Conservation (phyloP, 192 early-diverging fungal species). For the Allomyces javanicus region DNA sequence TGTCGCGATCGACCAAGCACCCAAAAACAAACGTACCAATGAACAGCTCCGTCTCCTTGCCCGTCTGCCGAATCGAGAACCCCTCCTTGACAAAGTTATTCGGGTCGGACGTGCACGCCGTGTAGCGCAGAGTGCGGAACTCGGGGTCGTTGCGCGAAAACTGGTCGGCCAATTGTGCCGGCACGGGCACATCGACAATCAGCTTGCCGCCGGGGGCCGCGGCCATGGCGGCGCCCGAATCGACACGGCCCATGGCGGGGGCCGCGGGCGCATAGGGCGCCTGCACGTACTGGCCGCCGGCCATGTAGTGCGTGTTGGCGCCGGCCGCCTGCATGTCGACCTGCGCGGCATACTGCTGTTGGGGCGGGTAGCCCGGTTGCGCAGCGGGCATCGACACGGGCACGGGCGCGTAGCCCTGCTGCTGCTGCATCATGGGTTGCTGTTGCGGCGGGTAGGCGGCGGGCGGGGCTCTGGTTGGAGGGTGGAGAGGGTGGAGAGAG, state of each 20-base stretch:
- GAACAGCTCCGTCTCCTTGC: constrained; percentile 40
- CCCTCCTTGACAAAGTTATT: constrained; percentile 32
- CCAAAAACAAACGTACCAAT: constrained; percentile 9
- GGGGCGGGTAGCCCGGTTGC: neutral
- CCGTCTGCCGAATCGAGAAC: constrained; percentile 38
- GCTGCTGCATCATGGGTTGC: no score
- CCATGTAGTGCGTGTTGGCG: neutral
- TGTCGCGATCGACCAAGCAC: no score
- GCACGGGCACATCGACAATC: neutral
- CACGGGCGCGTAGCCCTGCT: no score
- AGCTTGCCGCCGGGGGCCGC: neutral
- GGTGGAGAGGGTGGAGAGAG: no score
- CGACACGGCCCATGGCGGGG: neutral
- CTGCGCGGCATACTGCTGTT: neutral
- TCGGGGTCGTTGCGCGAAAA: neutral
- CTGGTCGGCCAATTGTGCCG: neutral
- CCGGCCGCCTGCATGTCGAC: neutral
- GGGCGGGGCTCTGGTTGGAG: no score
- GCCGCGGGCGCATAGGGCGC: neutral
- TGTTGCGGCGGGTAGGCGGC: no score
- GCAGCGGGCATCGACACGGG: neutral
- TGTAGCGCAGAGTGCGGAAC: constrained; percentile 25
- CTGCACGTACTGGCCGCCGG: neutral
- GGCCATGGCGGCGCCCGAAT: neutral
- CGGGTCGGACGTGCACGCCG: constrained; percentile 47